Percentiles rank a stretch among this genome's conserved stretches.
These are phyloP conservation scores for Xylaria sp. DNA, from an alignment of 2,329 filamentous ascomycete species.

Conservation along the genomic window DNA sequence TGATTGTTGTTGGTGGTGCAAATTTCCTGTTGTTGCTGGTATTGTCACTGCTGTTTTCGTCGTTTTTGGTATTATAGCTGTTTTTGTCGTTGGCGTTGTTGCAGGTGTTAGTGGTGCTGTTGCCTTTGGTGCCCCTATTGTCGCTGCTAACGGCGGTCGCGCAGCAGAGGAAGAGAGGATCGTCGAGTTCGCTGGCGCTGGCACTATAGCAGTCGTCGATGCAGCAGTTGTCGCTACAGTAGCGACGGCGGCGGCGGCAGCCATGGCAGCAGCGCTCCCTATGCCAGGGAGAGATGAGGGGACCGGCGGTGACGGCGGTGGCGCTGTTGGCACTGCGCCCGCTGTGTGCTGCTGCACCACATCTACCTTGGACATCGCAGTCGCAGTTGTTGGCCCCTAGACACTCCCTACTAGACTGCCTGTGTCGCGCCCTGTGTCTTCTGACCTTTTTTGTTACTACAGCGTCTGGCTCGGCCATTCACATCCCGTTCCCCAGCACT, in stretches of 20 bases:
- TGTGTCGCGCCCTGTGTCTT: conserved; percentile 46
- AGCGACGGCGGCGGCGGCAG: conserved; percentile 42
- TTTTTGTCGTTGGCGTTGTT: conserved; percentile 25
- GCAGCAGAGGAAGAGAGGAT: background rate
- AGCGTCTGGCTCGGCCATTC: conserved; percentile 51
- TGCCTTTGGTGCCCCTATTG: conserved; percentile 24
- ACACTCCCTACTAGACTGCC: no score
- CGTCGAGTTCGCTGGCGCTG: conserved; percentile 18
- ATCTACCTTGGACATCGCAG: conserved; percentile 51
- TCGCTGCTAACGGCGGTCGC: conserved; percentile 23
- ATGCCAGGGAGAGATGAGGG: conserved; percentile 37
- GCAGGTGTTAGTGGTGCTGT: conserved; percentile 9
- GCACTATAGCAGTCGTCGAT: conserved; percentile 28
- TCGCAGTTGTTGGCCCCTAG: conserved; percentile 38
- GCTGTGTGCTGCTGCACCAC: conserved; percentile 52
- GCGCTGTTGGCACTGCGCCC: conserved; percentile 39
- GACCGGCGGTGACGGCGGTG: conserved; percentile 46
- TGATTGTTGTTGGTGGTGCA: conserved; percentile 17
- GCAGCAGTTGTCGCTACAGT: conserved; percentile 34
- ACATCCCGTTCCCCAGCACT: conserved; percentile 49
- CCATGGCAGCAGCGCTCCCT: conserved; percentile 43
- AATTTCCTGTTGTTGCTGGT: conserved; percentile 11
- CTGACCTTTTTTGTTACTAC: conserved; percentile 44
- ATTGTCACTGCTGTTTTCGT: conserved; percentile 26
- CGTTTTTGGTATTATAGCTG: conserved; percentile 2